Base-by-base conservation (phyloP, 2,329 filamentous ascomycete species). In the Colletotrichum sansevieriae region DNA sequence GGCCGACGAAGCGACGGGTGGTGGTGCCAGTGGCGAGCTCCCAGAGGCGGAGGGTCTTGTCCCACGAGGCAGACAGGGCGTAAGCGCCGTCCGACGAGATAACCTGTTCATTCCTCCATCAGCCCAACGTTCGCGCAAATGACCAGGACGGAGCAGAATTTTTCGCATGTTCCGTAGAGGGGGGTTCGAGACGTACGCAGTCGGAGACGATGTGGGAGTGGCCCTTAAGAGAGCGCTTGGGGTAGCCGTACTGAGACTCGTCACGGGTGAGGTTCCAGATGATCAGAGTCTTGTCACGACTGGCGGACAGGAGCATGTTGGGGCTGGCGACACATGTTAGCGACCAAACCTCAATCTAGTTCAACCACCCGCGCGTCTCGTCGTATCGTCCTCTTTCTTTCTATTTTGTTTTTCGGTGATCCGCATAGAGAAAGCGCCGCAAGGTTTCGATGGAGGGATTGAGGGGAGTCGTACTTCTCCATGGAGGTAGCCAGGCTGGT, bases 191-290 rank as follows among this genome's bases (percentile, higher is more conserved):
- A 92, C 93, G 79, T 96, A 97, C 96, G 87, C 96, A 98, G 92
- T 99, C 96, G 84, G 96, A 98, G 83, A 99, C 95, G 84, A 99
- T 99, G 92, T 99, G 96, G 75, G 95, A 98, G 90, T 99, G 96
- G 81, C 96, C 96, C 87, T 97, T 92, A 77, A 99, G 94, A 82
- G 94, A 97, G 87, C 96, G 92, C 91, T 99, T 98, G 82, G 96
- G 96, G 90, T 97, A 97, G 79, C 96, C 96, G 90, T 98, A 99
- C 82, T 93, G 92, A 83, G 91, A 91, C 88, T 98, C 96, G 85
- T 98, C 95, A 86, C 96, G 95, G 85, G 96, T 98, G 81, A 99
- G 90, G 90, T 98, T 97, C 96, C 96, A 99, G 91, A 99, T 97
- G 88, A 99, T 99, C 83, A 99, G 89, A 77, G 93, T 93, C 92